Conservation (phyloP, 1,284 basidiomycete species). For the Moniliophthora roreri region DNA sequence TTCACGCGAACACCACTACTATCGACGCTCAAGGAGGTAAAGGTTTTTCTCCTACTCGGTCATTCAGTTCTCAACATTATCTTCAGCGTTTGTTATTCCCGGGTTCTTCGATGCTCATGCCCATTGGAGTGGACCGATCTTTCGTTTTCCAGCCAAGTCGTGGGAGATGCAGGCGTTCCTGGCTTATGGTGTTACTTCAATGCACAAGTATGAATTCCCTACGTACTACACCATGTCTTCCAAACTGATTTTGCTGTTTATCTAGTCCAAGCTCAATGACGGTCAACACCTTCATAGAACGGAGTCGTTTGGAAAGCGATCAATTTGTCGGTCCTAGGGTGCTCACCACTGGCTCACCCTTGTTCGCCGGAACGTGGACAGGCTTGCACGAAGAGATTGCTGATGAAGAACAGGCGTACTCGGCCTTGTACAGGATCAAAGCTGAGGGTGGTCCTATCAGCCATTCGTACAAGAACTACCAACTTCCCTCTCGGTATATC, state of each 20-base stretch:
- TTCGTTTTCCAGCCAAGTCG: constrained; percentile 57
- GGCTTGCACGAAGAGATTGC: constrained; percentile 63
- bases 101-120: constrained; percentile 77
- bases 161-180: constrained; percentile 77
- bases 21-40: constrained; percentile 63
- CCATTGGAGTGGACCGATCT: constrained; percentile 60
- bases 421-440: constrained; percentile 65
- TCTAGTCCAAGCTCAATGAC: constrained; percentile 62
- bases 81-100: constrained; percentile 60
- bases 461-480: constrained; percentile 78
- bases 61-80: background rate
- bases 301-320: constrained; percentile 65
- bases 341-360: constrained; percentile 63
- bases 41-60: background rate
- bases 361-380: constrained; percentile 59
- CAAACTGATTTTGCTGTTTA: background rate
- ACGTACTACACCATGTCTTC: background rate
- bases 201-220: constrained; percentile 60
- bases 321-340: constrained; percentile 67
- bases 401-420: constrained; percentile 57
- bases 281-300: constrained; percentile 60
- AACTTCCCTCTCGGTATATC: constrained; percentile 57
- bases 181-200: constrained; percentile 73
- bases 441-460: constrained; percentile 66
- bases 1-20: constrained; percentile 46